Evolutionary conservation across 179 eudicot genomes (phyloP), one percentile per base, ranked within the genome.

Genomic region (Camellia oleifera): DNA sequence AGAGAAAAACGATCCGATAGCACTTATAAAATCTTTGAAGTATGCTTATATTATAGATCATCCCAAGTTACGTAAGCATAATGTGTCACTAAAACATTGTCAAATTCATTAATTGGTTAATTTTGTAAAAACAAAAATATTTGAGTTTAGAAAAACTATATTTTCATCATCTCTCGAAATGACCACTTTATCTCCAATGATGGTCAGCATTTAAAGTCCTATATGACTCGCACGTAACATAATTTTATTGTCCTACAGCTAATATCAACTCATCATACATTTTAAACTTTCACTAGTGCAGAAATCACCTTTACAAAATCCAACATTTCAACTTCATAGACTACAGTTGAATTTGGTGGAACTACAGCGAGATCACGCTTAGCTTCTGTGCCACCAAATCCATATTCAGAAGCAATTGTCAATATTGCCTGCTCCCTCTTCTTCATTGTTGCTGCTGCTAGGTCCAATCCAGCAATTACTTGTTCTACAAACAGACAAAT

Each of bases 381-480:
- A 40, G 83, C 88, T 84, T 88, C 89, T 69, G 74, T 62, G 62
- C 58, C 81, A 78, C 92, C 88, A 84, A 83, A 87, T 72, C 92
- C 92, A 81, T 88, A 91, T 57, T 87, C 90, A 72, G 90, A 84
- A 48, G 76, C 69, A 71, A 91, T 87, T 23, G 91, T 88, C 78
- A 91, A 54, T 78, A 87, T 70, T 48, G 91, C 88, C 77, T 62
- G 81, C 84, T 91, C 95, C 64, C 88, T 84, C 81, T 86, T 89
- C 83, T 83, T 88, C 95, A 91, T 91, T 77, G 95, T 91, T 62
- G 84, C 74, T 52, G 80, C 87, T 65, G 93, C 92, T 78, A 82
- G 87, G 79, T 91, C 95, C 65, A 91, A 81, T 14, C 95, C 92
- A 79, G 85, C 82, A 76, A 89, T 78, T n/a, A 91, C 91, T 87